Base-by-base conservation (phyloP, 1,284 basidiomycete genomes). In the Athelia psychrophila region DNA sequence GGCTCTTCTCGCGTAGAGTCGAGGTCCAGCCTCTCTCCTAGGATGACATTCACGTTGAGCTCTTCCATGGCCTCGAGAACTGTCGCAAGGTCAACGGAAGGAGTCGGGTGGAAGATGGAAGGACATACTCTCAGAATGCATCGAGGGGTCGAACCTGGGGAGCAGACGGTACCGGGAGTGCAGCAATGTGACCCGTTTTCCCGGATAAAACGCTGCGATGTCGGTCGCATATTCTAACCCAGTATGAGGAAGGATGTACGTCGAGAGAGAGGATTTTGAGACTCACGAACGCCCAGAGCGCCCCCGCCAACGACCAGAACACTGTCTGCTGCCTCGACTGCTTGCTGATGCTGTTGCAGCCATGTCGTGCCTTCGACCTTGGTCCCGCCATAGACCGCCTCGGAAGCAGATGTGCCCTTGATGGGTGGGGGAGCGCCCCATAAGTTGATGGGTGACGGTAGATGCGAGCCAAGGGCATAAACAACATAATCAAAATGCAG, bases 381-480 rank as follows among this genome's bases (percentile, higher is more conserved):
- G 38, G 6, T 10, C 8, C 38, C 38, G 18, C 16, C 22, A 16
- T 8, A 42, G 5, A 16, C 8, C 38, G 38, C 18, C 38, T 5
- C 16, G 6, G 9, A 5, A 8, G 6, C 38, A 5, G 27, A 30
- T 13, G 5, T 13, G 27, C 27, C 13, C 13, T 30, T 30, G 27
- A 30, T 13, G 3, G 52, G 51, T 8, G 59, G 45, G n/a, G 51
- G 30, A 0, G 60, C 52, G 27, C 53, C 67, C 82, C 82, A 84
- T 4, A 84, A 63, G 56, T 83, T 71, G 33, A 84, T 74, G 18
- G 83, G 80, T 2, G 71, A 63, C 1, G 83, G 81, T 2, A 84
- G 67, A 45, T 76, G 74, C 13, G 79, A 79, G 2, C 83, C 83
- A 3, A 84, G 74, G 0, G 83, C 81, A 55, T 84, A 84, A 24